Base-by-base conservation (phyloP, 768 basidiomycete species). In the Lactarius psammicola region DNA sequence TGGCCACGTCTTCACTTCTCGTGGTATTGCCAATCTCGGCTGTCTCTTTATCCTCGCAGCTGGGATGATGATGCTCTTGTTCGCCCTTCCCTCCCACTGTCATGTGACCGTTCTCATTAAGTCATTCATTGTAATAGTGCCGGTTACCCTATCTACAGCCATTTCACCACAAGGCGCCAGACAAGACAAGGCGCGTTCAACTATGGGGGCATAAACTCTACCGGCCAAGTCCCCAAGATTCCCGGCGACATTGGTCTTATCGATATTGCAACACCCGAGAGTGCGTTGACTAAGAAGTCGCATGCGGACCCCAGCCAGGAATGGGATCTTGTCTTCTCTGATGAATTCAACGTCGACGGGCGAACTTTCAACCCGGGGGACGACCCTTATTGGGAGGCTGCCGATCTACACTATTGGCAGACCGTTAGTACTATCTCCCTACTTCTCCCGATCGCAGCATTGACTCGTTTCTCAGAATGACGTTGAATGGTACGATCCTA, bases 161-260 rank as follows among this genome's bases (percentile, higher is more conserved):
- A 84, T 67, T 76, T 85, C 59, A 66, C 78, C 23, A 74, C 72
- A n/a, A 77, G 74, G 60, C 76, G 70, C 46, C 80, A 63, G 55
- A 69, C 80, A 53, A 78, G 78, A 0, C 82, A 75, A 28, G 78
- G 85, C 2, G 89, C 82, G 10, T 92, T 87, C 76, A 89, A 90
- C 70, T 75, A 92, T 6, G 90, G 91, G 3, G 90, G 90, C 2
- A 85, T 83, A 71, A 93, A 93, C 67, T 80, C 84, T 3, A 83
- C 85, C 0, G 90, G 92, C 0, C 90, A 94, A 75, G 81, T 79
- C 63, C 42, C 82, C 2, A 63, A 70, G 36, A 74, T 80, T 15
- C 33, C 53, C 42, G 51, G 57, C 38, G 44, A 54, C n/a, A 13
- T 64, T n/a, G 44, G 71, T 55, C 65, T 72, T 70, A 61, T 71